These are phyloP conservation scores for Aspergillus spinulosporus DNA, from an alignment of 2,329 filamentous ascomycete species.

Conservation along the genomic window DNA sequence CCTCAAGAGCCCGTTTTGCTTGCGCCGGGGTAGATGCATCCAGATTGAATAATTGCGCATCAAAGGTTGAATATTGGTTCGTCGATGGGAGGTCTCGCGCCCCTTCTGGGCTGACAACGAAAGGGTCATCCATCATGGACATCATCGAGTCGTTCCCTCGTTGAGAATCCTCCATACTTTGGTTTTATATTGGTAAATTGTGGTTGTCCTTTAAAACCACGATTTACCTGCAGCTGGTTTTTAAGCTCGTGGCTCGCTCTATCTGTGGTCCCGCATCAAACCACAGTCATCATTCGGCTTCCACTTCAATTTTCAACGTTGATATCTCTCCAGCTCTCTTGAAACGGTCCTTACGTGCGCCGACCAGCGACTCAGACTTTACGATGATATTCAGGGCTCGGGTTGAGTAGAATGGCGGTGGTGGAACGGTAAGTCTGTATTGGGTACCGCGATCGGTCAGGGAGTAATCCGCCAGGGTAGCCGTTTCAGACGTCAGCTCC, in stretches of 20 bases:
- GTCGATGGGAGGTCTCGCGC: constrained; percentile 44
- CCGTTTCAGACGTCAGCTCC: constrained; percentile 12
- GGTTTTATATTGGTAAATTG: constrained; percentile 16
- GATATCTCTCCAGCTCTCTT: neutral
- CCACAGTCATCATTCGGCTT: constrained; percentile 33
- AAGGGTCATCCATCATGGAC: constrained; percentile 56
- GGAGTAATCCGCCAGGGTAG: constrained; percentile 9
- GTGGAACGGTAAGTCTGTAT: constrained; percentile 4
- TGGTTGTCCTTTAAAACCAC: constrained; percentile 20
- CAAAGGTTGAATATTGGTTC: constrained; percentile 80
- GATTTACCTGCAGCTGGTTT: constrained; percentile 26
- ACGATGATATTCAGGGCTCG: constrained; percentile 3
- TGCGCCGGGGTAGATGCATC: constrained; percentile 83
- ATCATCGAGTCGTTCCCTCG: constrained; percentile 23
- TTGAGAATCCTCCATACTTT: constrained; percentile 15
- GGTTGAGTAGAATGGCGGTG: constrained; percentile 3
- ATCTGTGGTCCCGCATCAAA: constrained; percentile 24
- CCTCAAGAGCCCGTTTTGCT: constrained; percentile 83
- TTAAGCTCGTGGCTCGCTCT: constrained; percentile 27
- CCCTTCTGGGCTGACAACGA: constrained; percentile 52
- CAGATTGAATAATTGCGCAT: constrained; percentile 74
- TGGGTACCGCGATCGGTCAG: constrained; percentile 12
- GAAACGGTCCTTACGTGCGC: constrained; percentile 20
- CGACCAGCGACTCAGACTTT: constrained; percentile 34
- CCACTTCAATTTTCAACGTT: constrained; percentile 11